Evolutionary conservation across 1,139 yeast species (phyloP).

Genomic region (Schwanniomyces etchellsii): DNA sequence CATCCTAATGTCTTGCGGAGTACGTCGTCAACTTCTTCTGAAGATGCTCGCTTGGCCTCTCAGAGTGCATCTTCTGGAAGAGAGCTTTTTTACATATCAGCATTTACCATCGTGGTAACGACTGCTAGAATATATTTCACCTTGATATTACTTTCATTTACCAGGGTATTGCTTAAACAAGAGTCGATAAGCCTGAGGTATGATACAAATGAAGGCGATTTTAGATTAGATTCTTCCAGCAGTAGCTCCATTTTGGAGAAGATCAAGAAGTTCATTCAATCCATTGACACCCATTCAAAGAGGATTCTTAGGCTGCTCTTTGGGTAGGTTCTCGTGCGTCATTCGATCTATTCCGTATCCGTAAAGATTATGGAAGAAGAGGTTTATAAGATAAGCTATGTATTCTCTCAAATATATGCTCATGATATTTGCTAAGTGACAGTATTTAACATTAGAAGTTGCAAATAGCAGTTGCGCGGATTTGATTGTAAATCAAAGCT

Average conservation of each 20-base stretch:
- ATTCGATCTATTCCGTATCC: too few relatives aligned
- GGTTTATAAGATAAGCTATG: too few relatives aligned
- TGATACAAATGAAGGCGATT: conserved; percentile 9
- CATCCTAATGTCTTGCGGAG: conserved; percentile 2
- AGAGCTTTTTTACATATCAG: conserved; percentile 64
- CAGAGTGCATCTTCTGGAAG: conserved; percentile 67
- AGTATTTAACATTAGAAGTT: too few relatives aligned
- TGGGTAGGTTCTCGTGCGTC: too few relatives aligned
- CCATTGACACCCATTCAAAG: conserved; percentile 27
- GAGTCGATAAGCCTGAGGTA: conserved; percentile 17
- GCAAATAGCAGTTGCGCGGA: too few relatives aligned
- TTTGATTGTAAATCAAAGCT: too few relatives aligned
- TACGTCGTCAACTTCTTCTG: conserved; percentile 1
- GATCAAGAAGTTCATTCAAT: conserved; percentile 12
- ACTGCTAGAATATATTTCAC: conserved; percentile 60
- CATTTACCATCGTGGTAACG: conserved; percentile 50
- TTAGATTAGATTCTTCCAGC: too few relatives aligned
- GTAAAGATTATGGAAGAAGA: too few relatives aligned
- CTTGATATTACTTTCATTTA: conserved; percentile 57
- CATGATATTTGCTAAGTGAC: too few relatives aligned
- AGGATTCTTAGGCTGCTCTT: conserved; percentile 21
- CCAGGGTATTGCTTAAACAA: conserved; percentile 39
- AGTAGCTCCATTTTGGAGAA: background rate
- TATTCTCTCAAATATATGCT: too few relatives aligned
- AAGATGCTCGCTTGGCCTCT: conserved; percentile 15